Conservation (phyloP, 2,329 filamentous ascomycete species). For the Ophiocordyceps camponoti-saundersi region DNA sequence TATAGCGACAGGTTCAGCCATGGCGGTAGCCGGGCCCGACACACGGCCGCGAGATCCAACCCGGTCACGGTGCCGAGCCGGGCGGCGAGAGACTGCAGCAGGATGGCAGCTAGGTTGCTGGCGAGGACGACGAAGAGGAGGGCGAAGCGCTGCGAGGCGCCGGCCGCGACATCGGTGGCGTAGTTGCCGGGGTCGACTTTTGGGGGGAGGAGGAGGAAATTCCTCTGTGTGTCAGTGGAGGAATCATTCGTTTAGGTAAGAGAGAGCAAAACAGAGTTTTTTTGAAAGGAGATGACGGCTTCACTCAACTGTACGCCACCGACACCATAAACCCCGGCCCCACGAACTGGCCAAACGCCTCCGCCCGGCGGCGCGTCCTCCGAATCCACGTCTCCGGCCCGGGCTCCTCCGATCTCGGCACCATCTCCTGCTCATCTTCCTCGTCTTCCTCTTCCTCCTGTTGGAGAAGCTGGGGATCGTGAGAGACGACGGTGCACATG, state of each 20-base stretch:
- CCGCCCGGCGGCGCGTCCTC: not conserved
- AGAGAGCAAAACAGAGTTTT: not conserved
- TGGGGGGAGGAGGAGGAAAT: not conserved
- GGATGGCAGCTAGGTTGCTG: constrained; percentile 55
- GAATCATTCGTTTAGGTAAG: too few species aligned
- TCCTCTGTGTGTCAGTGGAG: too few species aligned
- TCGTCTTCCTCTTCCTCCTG: not conserved
- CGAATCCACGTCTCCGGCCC: not conserved
- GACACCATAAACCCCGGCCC: constrained; percentile 51
- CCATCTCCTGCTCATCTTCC: not conserved
- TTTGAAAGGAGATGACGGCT: constrained; percentile 7
- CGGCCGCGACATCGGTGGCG: constrained; percentile 51
- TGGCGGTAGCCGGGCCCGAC: constrained; percentile 43
- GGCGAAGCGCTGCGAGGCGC: constrained; percentile 45
- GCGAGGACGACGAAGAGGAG: constrained; percentile 53
- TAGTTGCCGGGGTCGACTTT: constrained; percentile 49
- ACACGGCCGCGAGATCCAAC: constrained; percentile 48
- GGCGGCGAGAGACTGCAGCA: constrained; percentile 50
- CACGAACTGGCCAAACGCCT: constrained; percentile 27
- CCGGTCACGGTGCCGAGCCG: constrained; percentile 55
- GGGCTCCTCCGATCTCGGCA: not conserved
- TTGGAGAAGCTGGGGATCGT: not conserved
- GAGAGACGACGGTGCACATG: too few species aligned
- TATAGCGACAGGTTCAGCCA: constrained; percentile 50
- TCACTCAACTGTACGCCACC: constrained; percentile 32